Base-by-base conservation (phyloP, 495 filamentous ascomycete genomes). In the Aspergillus baeticus region DNA sequence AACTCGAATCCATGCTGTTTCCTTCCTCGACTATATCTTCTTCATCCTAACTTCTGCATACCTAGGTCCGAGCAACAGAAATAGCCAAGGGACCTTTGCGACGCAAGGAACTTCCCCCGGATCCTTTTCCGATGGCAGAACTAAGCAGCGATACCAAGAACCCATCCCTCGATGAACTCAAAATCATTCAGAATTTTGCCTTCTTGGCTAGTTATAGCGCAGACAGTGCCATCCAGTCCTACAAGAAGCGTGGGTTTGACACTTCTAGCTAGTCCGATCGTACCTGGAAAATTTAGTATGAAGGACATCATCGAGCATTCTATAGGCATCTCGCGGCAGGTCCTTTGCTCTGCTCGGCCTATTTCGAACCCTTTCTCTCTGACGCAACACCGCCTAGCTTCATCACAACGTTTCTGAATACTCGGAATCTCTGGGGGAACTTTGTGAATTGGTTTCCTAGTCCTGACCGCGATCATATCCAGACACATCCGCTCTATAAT, bases 321-420 rank as follows among this genome's bases (percentile, higher is more conserved):
- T 57, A 57, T 35, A 44, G 54, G 3, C 34, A 50, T 43, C 23
- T 57, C 5, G 21, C 54, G 15, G 54, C 54, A 5, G 54, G 54
- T 0, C 44, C 54, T 0, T n/a, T 57, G 1, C 54, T 57, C 0
- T 43, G n/a, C 15, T 36, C 44, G 4, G 35, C 36, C 2, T 57
- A 57, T 20, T 46, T 21, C 8, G 17, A 13, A 11, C 54, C 54
- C 6, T 10, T 57, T 14, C 18, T 50, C 18, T 49, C 20, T 0
- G 29, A 13, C 1, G 29, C 17, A 5, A 35, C 18, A 10, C 54
- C 54, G 7, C 5, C 14, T 4, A 21, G 23, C 4, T 57, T 57
- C 18, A 23, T 57, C 5, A 17, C 8, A 11, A 15, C n/a, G 0
- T 17, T 57, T 5, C 13, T 57, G n/a, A 33, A 34, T 2, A 50